Evolutionary conservation across 2,329 filamentous ascomycete species (phyloP).

Genomic region (Aureobasidium uvarum): DNA sequence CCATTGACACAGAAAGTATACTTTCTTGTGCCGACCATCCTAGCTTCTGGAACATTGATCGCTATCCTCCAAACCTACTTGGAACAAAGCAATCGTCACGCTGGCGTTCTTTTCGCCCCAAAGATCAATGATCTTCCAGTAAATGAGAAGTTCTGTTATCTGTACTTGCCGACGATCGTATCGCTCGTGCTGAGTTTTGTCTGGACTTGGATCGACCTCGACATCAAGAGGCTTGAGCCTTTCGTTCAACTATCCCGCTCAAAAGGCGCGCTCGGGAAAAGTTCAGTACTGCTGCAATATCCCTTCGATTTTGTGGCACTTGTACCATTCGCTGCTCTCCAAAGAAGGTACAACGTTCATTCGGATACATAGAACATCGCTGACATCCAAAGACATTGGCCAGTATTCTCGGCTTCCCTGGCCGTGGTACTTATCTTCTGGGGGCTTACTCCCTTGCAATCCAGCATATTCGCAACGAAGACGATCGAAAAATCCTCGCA

Average conservation of each 20-base stretch:
- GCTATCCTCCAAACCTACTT: slow-evolving; percentile 49
- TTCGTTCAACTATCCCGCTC: slow-evolving; percentile 57
- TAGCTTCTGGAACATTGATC: slow-evolving; percentile 41
- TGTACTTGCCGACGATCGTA: slow-evolving; percentile 55
- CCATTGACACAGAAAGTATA: slow-evolving; percentile 12
- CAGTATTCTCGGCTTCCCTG: slow-evolving; percentile 50
- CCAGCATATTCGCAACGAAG: slow-evolving; percentile 52
- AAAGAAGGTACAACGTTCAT: background rate
- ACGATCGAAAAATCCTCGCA: slow-evolving; percentile 33
- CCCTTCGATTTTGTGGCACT: slow-evolving; percentile 51
- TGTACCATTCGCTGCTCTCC: slow-evolving; percentile 40
- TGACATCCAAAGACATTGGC: slow-evolving; percentile 45
- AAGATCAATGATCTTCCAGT: slow-evolving; percentile 43
- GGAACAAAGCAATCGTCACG: slow-evolving; percentile 41
- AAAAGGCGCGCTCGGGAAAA: slow-evolving; percentile 44
- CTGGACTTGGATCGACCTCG: slow-evolving; percentile 61
- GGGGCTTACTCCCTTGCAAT: slow-evolving; percentile 56
- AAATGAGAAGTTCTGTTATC: slow-evolving; percentile 43
- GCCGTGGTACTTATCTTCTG: slow-evolving; percentile 55
- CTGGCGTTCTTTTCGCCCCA: slow-evolving; percentile 46
- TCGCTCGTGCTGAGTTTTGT: slow-evolving; percentile 56
- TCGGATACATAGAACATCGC: background rate
- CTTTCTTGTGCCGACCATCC: slow-evolving; percentile 12
- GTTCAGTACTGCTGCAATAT: slow-evolving; percentile 56
- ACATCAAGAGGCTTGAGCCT: slow-evolving; percentile 59